Evolutionary conservation across 352 stramenopile genomes (phyloP), one percentile per base, ranked within the genome.

Genomic region (Elongisporangium prolatum): DNA sequence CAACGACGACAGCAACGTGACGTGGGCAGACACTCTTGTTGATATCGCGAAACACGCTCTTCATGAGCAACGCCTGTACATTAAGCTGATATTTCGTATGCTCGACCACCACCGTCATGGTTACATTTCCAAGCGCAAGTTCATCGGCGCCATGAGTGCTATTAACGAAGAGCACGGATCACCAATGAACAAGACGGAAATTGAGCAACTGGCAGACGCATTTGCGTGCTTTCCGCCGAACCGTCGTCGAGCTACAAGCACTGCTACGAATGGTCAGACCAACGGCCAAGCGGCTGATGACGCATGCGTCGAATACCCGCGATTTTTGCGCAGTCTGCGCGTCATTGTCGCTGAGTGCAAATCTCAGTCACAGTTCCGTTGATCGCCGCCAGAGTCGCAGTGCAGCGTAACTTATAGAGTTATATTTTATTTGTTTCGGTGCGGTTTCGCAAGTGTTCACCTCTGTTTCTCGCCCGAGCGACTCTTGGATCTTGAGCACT

Each of bases 11-110:
- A 65, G 49, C n/a, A 54, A 71, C 0, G 62, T 83, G 48, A 69
- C 78, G 18, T 92, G 80, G 80, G 74, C 76, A 4, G 76, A 92
- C 34, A 75, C 75, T 9, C 73, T 92, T n/a, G 69, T 88, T 0
- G 80, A 88, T 47, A 82, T 69, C 20, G 77, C 84, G 37, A 92
- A 89, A 68, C 80, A 86, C 44, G 79, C 78, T 14, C 64, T 93
- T 28, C 81, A 89, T 49, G 83, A 93, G 57, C 83, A 93, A 61
- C 80, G 80, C 1, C 55, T 93, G 55, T 89, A 93, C 58, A 75
- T 93, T 28, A 93, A 93, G 61, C 78, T 90, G 24, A 57, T 93
- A 11, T 93, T 93, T 64, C 80, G 83, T 10, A 85, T 85, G 59
- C 61, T 93, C 14, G 83, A 93, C 50, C 81, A 79, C 50, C 86